Evolutionary conservation across 2,329 filamentous ascomycete genomes (phyloP), one percentile per base, ranked within the genome.

Genomic region (Blumeria graminis): DNA sequence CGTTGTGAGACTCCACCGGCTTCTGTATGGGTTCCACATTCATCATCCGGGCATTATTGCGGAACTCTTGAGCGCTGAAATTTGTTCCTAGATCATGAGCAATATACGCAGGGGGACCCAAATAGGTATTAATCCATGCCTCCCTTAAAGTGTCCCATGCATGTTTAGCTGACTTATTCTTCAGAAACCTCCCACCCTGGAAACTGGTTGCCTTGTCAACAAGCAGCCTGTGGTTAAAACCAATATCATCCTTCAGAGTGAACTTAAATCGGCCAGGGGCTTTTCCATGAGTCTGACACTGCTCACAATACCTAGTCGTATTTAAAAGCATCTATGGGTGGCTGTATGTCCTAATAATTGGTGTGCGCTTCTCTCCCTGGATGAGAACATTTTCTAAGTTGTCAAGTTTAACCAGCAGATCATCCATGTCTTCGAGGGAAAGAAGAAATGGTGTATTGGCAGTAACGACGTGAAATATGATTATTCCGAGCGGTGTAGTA

Each of bases 121-220:
- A 22, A 13, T 41, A 41, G n/a, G 51, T 54, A 41, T 41, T n/a
- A 36, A 54, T 54, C 35, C 22, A 54, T 28, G 16, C 16, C 16
- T 46, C 8, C 41, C 41, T 46, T 9, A 46, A 18, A 16, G 41
- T 16, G 22, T 46, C 41, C 41, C 45, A 58, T 9, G 38, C 35
- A 46, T 56, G 35, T 33, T 45, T 53, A 9, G 48, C 28, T 28
- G 18, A 33, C 7, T 22, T 48, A 22, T 48, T 48, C 32, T 53
- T 14, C 14, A 58, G 34, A 22, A 13, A 58, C 53, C 54, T 58
- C 8, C n/a, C 57, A 8, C 36, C 48, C 35, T 56, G 54, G 22
- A 51, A 58, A 10, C 14, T 48, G 22, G 36, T 58, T 28, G n/a
- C 33, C 33, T 56, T 8, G 16, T 46, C 43, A 13, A 46, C 16